Percentiles rank a stretch among this genome's conserved stretches.
phyloP scores from a whole-genome alignment of 768 basidiomycete genomes.

The Leccinum boreale region DNA sequence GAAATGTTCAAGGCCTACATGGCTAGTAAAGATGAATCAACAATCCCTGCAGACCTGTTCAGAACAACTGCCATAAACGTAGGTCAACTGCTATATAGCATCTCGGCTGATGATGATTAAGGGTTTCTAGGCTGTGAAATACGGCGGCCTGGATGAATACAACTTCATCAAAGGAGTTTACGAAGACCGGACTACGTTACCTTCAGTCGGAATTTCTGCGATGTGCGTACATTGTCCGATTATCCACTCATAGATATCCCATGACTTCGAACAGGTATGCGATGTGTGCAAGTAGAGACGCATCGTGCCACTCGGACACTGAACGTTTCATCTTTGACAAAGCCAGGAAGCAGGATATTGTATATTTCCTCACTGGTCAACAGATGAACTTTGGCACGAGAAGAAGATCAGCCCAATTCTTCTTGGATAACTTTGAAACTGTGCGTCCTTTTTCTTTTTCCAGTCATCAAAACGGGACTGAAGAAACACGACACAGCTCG shows the following conservation, averaged over 20 bases:
- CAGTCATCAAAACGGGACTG: neutral
- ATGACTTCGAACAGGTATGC: conserved; percentile 45
- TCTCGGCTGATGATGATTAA: conserved; percentile 2
- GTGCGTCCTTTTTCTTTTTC: conserved; percentile 36
- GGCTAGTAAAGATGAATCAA: conserved; percentile 68
- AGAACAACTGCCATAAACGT: conserved; percentile 44
- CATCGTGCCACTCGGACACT: conserved; percentile 56
- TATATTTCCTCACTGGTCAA: conserved; percentile 62
- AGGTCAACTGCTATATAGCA: neutral
- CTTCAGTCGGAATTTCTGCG: conserved; percentile 59
- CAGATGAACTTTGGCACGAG: conserved; percentile 53
- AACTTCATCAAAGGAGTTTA: conserved; percentile 67
- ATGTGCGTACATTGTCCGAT: conserved; percentile 43
- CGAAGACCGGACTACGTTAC: conserved; percentile 71
- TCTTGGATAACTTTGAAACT: conserved; percentile 64
- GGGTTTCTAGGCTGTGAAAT: conserved; percentile 55
- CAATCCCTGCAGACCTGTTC: conserved; percentile 79
- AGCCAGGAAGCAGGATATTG: conserved; percentile 57
- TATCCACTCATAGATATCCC: neutral
- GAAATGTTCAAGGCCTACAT: conserved; percentile 69
- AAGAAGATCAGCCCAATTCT: conserved; percentile 53
- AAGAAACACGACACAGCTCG: conserved; percentile 38
- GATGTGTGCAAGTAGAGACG: conserved; percentile 58
- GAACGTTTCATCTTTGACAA: conserved; percentile 56
- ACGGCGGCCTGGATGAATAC: conserved; percentile 75